Percentiles rank a stretch among this genome's conserved stretches.
These are phyloP conservation scores for Coniochaeta ligniaria DNA, from an alignment of 2,329 filamentous ascomycete genomes.

Conservation along the genomic window DNA sequence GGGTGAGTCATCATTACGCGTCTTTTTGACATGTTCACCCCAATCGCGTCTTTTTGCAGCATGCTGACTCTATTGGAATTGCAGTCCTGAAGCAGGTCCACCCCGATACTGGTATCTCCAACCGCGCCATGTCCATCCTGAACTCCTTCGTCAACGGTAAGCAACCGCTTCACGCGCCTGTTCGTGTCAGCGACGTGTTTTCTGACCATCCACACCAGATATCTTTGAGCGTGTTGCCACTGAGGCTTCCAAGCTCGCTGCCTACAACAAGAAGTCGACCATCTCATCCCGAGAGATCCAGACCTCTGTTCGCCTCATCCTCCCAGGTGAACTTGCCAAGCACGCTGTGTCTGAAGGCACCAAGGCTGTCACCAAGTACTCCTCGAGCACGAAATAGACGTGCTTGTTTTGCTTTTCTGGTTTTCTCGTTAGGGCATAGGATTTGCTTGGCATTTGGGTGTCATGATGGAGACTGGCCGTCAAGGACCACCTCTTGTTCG, in stretches of 20 bases:
- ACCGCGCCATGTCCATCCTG: slow-evolving; percentile 98
- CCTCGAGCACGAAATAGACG: slow-evolving; percentile 94
- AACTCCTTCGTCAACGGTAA: slow-evolving; percentile 99
- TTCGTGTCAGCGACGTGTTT: slow-evolving; percentile 1
- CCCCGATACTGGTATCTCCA: slow-evolving; percentile 99
- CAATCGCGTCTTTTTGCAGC: slow-evolving; percentile 4
- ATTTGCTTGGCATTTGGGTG: slow-evolving; percentile 50
- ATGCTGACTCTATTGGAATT: slow-evolving; percentile 4
- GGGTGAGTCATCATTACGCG: slow-evolving; percentile 51
- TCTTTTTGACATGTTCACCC: slow-evolving; percentile 1
- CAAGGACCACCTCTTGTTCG: slow-evolving; percentile 24
- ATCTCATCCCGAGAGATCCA: slow-evolving; percentile 99
- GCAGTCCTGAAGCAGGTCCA: slow-evolving; percentile 99
- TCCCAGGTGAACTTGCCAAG: slow-evolving; percentile 98
- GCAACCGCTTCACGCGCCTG: slow-evolving; percentile 20
- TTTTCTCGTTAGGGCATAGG: slow-evolving; percentile 51
- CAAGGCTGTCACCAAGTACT: slow-evolving; percentile 99
- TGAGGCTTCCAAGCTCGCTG: slow-evolving; percentile 96
- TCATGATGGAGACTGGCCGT: slow-evolving; percentile 46
- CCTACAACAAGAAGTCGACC: slow-evolving; percentile 99
- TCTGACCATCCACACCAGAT: slow-evolving; percentile 44
- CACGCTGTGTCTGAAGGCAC: slow-evolving; percentile 99
- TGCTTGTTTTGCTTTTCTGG: slow-evolving; percentile 34
- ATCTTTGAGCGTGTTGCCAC: slow-evolving; percentile 99
- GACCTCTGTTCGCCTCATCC: slow-evolving; percentile 96